Conservation (phyloP, 306 rosid species). For the Mucuna pruriens region DNA sequence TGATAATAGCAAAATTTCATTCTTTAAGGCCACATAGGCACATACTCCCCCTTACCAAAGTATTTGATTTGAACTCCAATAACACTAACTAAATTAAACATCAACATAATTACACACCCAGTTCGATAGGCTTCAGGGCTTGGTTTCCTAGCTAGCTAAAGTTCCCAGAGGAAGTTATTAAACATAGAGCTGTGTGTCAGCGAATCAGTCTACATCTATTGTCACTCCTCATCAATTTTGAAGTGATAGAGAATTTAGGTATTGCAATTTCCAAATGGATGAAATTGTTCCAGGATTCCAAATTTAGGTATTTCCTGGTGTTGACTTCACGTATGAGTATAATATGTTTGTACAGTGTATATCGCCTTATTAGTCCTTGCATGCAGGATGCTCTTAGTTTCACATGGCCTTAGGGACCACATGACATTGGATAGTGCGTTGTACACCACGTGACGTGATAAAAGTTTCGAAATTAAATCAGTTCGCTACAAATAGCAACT, state of each 20-base stretch:
- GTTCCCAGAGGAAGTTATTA: not conserved
- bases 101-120: not conserved
- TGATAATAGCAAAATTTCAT: not conserved
- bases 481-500: not conserved
- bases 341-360: not conserved
- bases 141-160: not conserved
- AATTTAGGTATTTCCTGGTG: not conserved
- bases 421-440: not conserved
- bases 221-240: not conserved
- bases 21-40: not conserved
- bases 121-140: not conserved
- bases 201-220: not conserved
- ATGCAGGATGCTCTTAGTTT: not conserved
- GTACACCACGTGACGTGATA: not conserved
- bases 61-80: not conserved
- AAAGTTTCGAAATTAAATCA: not conserved
- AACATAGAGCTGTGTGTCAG: not conserved
- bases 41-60: not conserved
- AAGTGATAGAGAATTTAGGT: not conserved
- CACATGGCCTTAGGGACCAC: constrained; percentile 32
- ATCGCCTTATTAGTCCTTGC: not conserved
- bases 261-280: not conserved
- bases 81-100: not conserved
- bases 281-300: not conserved
- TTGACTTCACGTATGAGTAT: not conserved